Evolutionary conservation across 345 rosid genomes (phyloP), one percentile per base, ranked within the genome.

Genomic region (Combretum micranthum): DNA sequence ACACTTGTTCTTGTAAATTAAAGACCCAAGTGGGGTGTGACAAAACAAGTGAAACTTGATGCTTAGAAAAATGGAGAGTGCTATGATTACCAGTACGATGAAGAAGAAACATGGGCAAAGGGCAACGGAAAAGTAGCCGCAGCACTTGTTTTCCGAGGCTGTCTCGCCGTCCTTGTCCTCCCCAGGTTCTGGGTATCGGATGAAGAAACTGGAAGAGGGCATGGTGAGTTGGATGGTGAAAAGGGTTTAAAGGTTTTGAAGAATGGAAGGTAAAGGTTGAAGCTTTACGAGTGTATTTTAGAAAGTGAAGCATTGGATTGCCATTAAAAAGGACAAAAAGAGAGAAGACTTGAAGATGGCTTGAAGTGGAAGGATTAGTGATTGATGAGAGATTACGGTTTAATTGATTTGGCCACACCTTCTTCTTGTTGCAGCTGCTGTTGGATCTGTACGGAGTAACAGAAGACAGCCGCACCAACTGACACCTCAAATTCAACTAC

Each of bases 11-110:
- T 73, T 80, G 88, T 64, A 78, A 14, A 80, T 63, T 9, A 76
- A 44, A 32, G 80, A 77, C 51, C 56, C 83, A 46, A 87, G 83
- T 44, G 95, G 90, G 15, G 86, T 82, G 65, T 80, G 86, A 74
- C 86, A 87, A 62, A 81, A 75, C 16, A 79, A 50, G 65, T 69
- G 84, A 71, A 82, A 72, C 68, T 80, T 86, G 75, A 89, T 61
- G 42, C 62, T 52, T 59, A 86, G 82, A 57, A 80, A 44, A 43
- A 87, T 67, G 20, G 76, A 71, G 49, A 84, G 60, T 47, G 75
- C 67, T 32, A 91, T 67, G 18, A 84, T 67, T 17, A 82, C 64
- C 57, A 82, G 72, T 56, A 78, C 59, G 56, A 81, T 59, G 59
- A 90, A 81, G 50, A 75, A 76, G 65, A 84, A 71, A 69, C 77